Evolutionary conservation across 257 asterid genomes (phyloP).

Genomic region (Handroanthus guayacan): DNA sequence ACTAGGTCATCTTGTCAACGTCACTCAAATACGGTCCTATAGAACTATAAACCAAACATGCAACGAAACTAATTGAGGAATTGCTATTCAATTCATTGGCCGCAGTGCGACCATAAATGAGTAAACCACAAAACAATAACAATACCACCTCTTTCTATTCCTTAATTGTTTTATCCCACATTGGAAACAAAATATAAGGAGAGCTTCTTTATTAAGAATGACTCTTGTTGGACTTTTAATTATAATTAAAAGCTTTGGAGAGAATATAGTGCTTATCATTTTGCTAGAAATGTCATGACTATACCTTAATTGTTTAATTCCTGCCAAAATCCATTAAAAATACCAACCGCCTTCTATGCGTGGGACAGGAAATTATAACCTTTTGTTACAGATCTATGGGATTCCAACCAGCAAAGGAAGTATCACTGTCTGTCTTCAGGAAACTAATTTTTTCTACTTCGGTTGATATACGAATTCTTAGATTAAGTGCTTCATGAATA

Average conservation of each 20-base stretch:
- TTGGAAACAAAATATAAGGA: too few species aligned
- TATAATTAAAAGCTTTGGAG: too few species aligned
- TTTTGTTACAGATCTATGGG: not conserved
- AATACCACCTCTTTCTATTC: not conserved
- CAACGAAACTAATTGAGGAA: not conserved
- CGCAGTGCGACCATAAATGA: not conserved
- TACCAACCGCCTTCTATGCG: not conserved
- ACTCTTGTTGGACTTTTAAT: too few species aligned
- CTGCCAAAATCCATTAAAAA: not conserved
- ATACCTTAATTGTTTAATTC: not conserved
- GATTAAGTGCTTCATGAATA: not conserved
- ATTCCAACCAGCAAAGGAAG: slow-evolving; percentile 21
- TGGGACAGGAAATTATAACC: not conserved
- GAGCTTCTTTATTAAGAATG: too few species aligned
- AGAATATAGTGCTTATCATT: too few species aligned
- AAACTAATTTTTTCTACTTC: not conserved
- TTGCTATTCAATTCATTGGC: not conserved
- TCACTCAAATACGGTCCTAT: not conserved
- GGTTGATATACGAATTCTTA: not conserved
- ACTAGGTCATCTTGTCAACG: not conserved
- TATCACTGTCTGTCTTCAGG: not conserved
- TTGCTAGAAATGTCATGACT: too few species aligned
- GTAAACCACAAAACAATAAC: not conserved
- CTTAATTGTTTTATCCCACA: too few species aligned
- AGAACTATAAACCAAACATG: not conserved